Conservation (phyloP, 2,329 filamentous ascomycete genomes). For the Aspergillus aculeatus region DNA sequence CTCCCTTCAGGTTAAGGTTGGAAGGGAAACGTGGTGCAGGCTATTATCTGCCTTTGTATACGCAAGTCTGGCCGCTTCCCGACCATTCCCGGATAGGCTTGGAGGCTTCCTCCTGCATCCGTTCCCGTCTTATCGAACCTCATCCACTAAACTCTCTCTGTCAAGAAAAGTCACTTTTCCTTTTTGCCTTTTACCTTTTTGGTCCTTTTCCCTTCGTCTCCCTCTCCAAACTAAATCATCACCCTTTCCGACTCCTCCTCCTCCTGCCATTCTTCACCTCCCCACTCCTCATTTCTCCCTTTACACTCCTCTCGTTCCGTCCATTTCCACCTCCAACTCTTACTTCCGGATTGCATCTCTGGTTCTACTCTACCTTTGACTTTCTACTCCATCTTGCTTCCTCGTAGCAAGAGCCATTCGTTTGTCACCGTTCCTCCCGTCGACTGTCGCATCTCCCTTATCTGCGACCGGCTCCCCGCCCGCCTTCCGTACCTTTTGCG, state of each 20-base stretch:
- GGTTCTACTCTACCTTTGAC: not conserved
- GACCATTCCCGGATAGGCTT: slow-evolving; percentile 9
- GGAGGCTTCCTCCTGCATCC: slow-evolving; percentile 12
- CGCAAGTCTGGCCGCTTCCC: too few relatives aligned
- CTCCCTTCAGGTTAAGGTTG: too few relatives aligned
- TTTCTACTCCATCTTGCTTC: slow-evolving; percentile 14
- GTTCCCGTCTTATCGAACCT: slow-evolving; percentile 20
- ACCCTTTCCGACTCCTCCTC: not conserved
- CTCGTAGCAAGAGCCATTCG: slow-evolving; percentile 15
- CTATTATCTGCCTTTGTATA: too few relatives aligned
- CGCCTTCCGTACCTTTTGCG: not conserved
- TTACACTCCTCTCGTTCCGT: slow-evolving; percentile 1
- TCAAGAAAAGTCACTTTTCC: not conserved
- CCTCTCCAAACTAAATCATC: too few relatives aligned
- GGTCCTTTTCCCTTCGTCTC: not conserved
- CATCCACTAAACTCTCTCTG: not conserved
- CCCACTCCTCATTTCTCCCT: slow-evolving; percentile 8
- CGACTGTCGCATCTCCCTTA: not conserved
- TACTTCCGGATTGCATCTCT: not conserved
- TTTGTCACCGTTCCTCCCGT: slow-evolving; percentile 7
- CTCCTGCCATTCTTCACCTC: slow-evolving; percentile 3
- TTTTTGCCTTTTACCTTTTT: slow-evolving; percentile 4
- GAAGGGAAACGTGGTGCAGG: too few relatives aligned
- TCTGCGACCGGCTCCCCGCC: not conserved
- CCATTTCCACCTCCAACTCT: not conserved